Base-by-base conservation (phyloP, 768 basidiomycete genomes). In the Hygrocybe punicea region DNA sequence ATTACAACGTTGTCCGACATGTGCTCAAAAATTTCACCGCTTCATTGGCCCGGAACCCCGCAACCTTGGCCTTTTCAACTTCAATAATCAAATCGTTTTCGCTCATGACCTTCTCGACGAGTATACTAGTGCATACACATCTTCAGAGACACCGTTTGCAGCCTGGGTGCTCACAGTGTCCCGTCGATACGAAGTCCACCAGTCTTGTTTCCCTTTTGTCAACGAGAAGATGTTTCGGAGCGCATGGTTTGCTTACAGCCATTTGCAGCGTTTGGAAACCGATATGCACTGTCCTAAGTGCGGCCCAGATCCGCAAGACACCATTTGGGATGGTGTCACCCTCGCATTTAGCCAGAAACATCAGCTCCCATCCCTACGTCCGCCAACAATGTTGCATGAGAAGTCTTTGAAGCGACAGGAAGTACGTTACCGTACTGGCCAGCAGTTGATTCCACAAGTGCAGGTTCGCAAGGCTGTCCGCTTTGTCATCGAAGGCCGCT, bases 271-370 rank as follows among this genome's bases (percentile, higher is more conserved):
- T 8, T 60, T 71, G 14, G 60, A 63, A 0, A 44, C 34, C 3
- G 65, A 69, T 39, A 71, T 71, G 65, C 21, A 9, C 9, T 75
- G 69, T 56, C 56, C 61, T 0, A 24, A 8, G 3, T 74, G 71
- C 63, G 69, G 71, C 1, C 61, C 63, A 0, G 40, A 46, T 33
- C 72, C 71, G 3, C 65, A 68, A 24, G 59, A 61, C n/a, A 63
- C 64, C 8, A 73, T 75, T 23, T 71, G 67, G 63, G 71, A 75
- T 56, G 70, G 72, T 3, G 67, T 73, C 0, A 70, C 67, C 3
- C 51, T 74, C 14, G 62, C 68, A 3, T 75, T 70, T 55, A 65
- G 62, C 47, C 54, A 58, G 10, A 69, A 71, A 51, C 67, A 71
- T 42, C 50, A 71, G 2, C 57, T 58, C 0, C 45, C 61, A 3